Evolutionary conservation across 2,329 filamentous ascomycete species (phyloP).

Genomic region (Alternaria alternata): DNA sequence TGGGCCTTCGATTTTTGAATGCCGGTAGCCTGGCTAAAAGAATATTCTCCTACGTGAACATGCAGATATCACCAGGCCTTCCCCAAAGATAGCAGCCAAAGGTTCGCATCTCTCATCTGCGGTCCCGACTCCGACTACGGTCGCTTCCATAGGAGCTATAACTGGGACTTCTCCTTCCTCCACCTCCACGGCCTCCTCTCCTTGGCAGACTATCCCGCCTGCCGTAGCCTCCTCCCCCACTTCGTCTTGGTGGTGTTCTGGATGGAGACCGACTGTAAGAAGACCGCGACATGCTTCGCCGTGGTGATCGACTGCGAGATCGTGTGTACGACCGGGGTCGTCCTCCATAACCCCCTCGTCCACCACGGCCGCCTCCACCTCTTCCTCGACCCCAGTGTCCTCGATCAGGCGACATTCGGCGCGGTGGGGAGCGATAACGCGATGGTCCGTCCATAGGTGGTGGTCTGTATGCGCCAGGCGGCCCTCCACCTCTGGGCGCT

Average conservation of each 20-base stretch:
- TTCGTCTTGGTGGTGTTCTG: conserved; percentile 40
- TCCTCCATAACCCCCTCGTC: conserved; percentile 36
- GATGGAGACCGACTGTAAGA: conserved; percentile 52
- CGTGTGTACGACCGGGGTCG: conserved; percentile 39
- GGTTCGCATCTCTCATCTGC: conserved; percentile 18
- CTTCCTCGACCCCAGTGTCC: conserved; percentile 37
- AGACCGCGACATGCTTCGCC: conserved; percentile 52
- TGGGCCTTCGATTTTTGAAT: not conserved
- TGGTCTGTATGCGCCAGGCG: conserved; percentile 47
- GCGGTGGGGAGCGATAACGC: conserved; percentile 53
- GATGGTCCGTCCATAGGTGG: conserved; percentile 46
- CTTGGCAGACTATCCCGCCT: conserved; percentile 25
- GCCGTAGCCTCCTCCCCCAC: conserved; percentile 23
- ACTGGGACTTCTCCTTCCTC: conserved; percentile 64
- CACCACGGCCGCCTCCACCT: conserved; percentile 47
- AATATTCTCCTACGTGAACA: not conserved
- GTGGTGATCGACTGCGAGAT: conserved; percentile 55
- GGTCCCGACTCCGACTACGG: conserved; percentile 56
- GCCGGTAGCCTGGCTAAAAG: not conserved
- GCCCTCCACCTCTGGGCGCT: conserved; percentile 41
- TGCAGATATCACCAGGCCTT: not conserved
- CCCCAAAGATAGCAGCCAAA: not conserved
- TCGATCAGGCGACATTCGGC: conserved; percentile 25
- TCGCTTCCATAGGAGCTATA: conserved; percentile 70
- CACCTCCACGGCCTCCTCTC: conserved; percentile 33